Evolutionary conservation across 1,284 basidiomycete genomes (phyloP).

Genomic region (Fomes fomentarius): DNA sequence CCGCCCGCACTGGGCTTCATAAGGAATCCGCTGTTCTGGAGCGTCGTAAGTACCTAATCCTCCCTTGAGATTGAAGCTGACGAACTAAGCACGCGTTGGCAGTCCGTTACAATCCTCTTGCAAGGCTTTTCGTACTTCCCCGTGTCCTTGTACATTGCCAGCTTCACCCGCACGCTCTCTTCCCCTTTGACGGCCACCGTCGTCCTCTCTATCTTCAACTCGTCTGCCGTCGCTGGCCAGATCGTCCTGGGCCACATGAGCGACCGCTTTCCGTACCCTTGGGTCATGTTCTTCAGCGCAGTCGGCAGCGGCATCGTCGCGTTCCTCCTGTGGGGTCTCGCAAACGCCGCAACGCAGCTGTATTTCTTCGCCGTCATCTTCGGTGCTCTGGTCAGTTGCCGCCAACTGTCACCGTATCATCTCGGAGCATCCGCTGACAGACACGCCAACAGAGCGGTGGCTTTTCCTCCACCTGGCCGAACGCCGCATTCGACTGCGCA

Average conservation of each 20-base stretch:
- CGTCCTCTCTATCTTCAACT: constrained; percentile 33
- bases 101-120: constrained; percentile 26
- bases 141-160: constrained; percentile 34
- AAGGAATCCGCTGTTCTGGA: constrained; percentile 30
- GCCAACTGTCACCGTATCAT: too few relatives aligned
- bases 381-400: constrained; percentile 28
- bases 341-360: constrained; percentile 25
- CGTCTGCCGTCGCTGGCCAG: constrained; percentile 31
- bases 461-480: constrained; percentile 29
- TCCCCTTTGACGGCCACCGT: constrained; percentile 29
- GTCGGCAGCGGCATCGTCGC: constrained; percentile 28
- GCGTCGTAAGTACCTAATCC: constrained; percentile 24
- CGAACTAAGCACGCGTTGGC: neutral
- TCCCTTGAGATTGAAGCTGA: neutral
- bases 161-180: constrained; percentile 28
- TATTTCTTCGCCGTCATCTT: constrained; percentile 33
- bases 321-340: constrained; percentile 34
- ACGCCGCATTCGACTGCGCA: constrained; percentile 31
- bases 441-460: constrained; percentile 26
- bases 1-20: constrained; percentile 31
- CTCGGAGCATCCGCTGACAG: neutral
- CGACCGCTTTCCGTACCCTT: constrained; percentile 31
- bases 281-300: constrained; percentile 30
- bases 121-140: constrained; percentile 35
- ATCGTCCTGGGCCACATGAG: constrained; percentile 31